Evolutionary conservation across 148 eudicot species (phyloP).

Genomic region (Diospyros kaki): DNA sequence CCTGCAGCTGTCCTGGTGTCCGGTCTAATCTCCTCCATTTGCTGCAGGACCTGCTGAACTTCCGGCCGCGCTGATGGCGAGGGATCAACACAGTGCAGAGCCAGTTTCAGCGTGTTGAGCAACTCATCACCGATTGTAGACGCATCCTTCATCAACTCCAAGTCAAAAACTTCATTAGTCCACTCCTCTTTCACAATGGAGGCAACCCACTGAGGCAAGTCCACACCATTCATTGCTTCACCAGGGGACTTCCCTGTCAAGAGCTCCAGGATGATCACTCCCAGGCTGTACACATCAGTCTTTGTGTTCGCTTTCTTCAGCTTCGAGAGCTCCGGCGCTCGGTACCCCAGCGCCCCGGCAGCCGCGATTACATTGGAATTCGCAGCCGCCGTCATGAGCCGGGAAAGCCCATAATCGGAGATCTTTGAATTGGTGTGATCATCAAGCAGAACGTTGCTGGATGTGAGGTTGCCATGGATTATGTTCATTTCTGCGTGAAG

Average conservation of each 20-base stretch:
- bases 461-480: constrained; percentile 71
- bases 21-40: constrained; percentile 41
- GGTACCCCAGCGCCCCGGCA: constrained; percentile 68
- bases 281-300: constrained; percentile 82
- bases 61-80: constrained; percentile 43
- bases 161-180: constrained; percentile 51
- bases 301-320: constrained; percentile 61
- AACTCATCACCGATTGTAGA: constrained; percentile 36
- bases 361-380: constrained; percentile 68
- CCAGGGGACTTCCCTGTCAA: constrained; percentile 77
- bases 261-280: constrained; percentile 74
- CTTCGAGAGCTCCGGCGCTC: constrained; percentile 87
- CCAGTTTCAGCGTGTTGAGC: constrained; percentile 36
- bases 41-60: constrained; percentile 31
- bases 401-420: constrained; percentile 68
- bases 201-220: constrained; percentile 51
- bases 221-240: constrained; percentile 34
- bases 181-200: constrained; percentile 48
- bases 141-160: constrained; percentile 41
- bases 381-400: constrained; percentile 73
- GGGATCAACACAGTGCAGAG: constrained; percentile 52
- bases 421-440: constrained; percentile 58
- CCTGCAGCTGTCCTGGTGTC: constrained; percentile 13
- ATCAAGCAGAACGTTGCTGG: constrained; percentile 67
- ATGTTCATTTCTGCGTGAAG: constrained; percentile 63